Evolutionary conservation across 306 rosid species (phyloP).

Genomic region (Bauhinia variegata): DNA sequence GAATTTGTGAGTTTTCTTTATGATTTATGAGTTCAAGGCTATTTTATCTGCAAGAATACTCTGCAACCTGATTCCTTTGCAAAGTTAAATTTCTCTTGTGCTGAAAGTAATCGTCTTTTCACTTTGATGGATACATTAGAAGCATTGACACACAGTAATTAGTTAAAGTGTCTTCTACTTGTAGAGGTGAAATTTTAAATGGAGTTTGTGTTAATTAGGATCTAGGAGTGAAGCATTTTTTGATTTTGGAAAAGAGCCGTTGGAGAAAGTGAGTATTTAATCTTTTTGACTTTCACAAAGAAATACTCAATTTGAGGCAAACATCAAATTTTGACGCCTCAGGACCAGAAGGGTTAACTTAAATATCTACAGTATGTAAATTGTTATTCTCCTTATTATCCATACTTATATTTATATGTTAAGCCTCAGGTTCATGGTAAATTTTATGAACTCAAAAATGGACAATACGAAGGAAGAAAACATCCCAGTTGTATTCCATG

Average conservation of each 20-base stretch:
- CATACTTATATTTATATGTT: not conserved
- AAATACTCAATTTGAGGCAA: constrained; percentile 14
- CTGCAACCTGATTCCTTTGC: too few species aligned
- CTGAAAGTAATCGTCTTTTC: not conserved
- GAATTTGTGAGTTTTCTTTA: not conserved
- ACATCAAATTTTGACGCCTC: not conserved
- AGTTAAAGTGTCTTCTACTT: not conserved
- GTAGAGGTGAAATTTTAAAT: not conserved
- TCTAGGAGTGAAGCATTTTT: constrained; percentile 1
- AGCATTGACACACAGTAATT: not conserved
- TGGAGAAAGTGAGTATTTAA: not conserved
- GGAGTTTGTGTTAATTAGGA: constrained; percentile 5
- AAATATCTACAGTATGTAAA: too few species aligned
- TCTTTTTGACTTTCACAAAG: constrained; percentile 6
- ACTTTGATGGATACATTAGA: constrained; percentile 1
- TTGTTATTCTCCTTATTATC: too few species aligned
- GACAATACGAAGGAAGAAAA: too few species aligned
- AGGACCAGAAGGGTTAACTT: constrained; percentile 10
- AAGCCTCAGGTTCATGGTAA: not conserved
- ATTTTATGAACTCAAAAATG: not conserved
- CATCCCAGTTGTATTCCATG: constrained; percentile 8
- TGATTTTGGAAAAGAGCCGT: not conserved
- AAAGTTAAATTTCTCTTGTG: not conserved
- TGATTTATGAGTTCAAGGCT: not conserved
- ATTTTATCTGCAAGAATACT: not conserved